Percentiles rank a stretch among this genome's conserved stretches.
Conservation (phyloP, 2,329 filamentous ascomycete genomes). For the Pseudogymnoascus sp. region DNA sequence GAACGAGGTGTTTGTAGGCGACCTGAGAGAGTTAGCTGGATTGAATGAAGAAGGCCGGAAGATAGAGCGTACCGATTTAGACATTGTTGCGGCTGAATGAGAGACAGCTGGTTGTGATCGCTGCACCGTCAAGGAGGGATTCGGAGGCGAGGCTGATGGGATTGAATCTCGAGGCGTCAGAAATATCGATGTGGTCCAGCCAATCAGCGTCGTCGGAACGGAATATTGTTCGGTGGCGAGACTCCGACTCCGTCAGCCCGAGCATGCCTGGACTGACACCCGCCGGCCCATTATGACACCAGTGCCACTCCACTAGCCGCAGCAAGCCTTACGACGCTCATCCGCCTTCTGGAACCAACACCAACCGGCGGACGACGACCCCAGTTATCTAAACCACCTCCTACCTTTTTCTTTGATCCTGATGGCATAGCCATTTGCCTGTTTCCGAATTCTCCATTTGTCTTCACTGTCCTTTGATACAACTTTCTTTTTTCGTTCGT, state of each 20-base stretch:
- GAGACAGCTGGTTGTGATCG: neutral
- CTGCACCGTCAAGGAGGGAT: neutral
- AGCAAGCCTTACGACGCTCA: constrained; percentile 1
- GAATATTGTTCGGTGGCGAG: neutral
- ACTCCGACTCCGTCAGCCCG: neutral
- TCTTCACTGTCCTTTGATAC: neutral
- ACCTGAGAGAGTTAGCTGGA: constrained; percentile 29
- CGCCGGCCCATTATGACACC: neutral
- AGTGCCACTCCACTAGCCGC: neutral
- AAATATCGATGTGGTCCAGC: neutral
- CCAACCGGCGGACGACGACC: neutral
- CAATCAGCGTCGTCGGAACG: neutral
- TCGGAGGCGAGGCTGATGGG: neutral
- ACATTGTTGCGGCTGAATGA: constrained; percentile 19
- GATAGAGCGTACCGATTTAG: constrained; percentile 24
- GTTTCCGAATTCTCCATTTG: neutral
- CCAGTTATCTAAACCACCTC: neutral
- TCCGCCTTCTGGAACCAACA: neutral
- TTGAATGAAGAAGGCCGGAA: neutral
- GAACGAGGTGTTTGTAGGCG: constrained; percentile 42
- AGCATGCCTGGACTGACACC: neutral
- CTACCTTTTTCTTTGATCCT: constrained; percentile 21
- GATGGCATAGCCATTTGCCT: constrained; percentile 5
- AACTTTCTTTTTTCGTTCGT: neutral
- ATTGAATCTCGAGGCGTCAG: neutral